Percentiles rank a stretch among this genome's conserved stretches.
Conservation (phyloP, 495 filamentous ascomycete genomes). For the Hyaloscypha variabilis region DNA sequence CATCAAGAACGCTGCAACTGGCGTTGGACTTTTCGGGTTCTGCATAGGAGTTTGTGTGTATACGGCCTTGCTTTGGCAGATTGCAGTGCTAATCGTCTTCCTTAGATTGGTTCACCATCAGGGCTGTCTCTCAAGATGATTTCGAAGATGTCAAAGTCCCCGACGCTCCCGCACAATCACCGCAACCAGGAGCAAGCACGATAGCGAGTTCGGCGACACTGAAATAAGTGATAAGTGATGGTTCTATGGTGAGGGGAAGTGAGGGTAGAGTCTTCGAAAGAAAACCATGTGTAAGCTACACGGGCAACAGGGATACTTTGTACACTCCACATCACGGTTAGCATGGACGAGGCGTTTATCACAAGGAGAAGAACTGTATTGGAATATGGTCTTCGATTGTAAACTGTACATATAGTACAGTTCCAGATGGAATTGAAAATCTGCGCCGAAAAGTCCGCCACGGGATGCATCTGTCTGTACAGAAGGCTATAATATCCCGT, state of each 20-base stretch:
- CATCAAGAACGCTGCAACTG: slow-evolving; percentile 82
- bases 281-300: background rate
- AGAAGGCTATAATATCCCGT: background rate
- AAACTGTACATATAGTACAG: slow-evolving; percentile 12
- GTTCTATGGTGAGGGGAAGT: background rate
- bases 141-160: slow-evolving; percentile 95
- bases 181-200: slow-evolving; percentile 40
- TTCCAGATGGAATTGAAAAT: slow-evolving; percentile 7
- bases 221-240: slow-evolving; percentile 12
- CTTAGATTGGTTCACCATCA: slow-evolving; percentile 85
- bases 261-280: background rate
- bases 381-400: background rate
- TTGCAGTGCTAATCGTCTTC: background rate
- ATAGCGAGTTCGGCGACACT: slow-evolving; percentile 18
- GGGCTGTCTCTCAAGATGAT: slow-evolving; percentile 90
- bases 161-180: slow-evolving; percentile 56
- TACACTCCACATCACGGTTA: background rate
- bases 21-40: slow-evolving; percentile 67
- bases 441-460: slow-evolving; percentile 5
- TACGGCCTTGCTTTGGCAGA: slow-evolving; percentile 5
- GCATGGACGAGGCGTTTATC: slow-evolving; percentile 7
- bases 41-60: slow-evolving; percentile 80
- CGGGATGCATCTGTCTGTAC: slow-evolving; percentile 11
- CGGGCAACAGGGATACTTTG: background rate
- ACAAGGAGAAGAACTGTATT: background rate